phyloP scores from a whole-genome alignment of 495 filamentous ascomycete species.

The Lophiostoma macrostomum region DNA sequence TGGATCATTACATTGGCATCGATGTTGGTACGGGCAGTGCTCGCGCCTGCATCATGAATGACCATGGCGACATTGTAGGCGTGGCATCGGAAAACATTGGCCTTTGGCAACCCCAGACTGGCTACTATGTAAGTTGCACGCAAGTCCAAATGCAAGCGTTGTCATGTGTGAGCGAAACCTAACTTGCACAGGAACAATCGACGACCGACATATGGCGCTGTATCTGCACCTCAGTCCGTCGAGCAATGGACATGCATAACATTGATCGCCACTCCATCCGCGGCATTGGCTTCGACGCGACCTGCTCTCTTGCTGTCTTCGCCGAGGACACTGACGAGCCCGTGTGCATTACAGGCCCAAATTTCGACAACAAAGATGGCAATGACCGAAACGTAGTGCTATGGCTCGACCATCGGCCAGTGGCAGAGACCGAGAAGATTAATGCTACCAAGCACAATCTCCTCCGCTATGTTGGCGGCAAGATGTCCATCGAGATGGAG shows the following conservation, averaged over 20 bases:
- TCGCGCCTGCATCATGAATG: constrained; percentile 89
- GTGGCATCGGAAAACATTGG: constrained; percentile 87
- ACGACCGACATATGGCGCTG: constrained; percentile 93
- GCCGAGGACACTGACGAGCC: constrained; percentile 84
- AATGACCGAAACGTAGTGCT: constrained; percentile 87
- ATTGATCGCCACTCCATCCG: constrained; percentile 69
- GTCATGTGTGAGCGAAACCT: constrained; percentile 24
- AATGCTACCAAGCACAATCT: constrained; percentile 89
- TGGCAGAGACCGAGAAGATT: constrained; percentile 84
- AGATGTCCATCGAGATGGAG: constrained; percentile 99
- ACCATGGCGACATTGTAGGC: constrained; percentile 86
- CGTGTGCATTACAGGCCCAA: constrained; percentile 79
- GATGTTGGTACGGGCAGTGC: constrained; percentile 96
- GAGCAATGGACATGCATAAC: constrained; percentile 72
- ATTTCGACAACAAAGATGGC: constrained; percentile 66
- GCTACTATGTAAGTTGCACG: constrained; percentile 67
- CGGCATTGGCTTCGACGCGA: constrained; percentile 95
- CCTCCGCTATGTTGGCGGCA: constrained; percentile 92
- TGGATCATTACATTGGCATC: constrained; percentile 80
- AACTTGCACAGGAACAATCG: constrained; percentile 79
- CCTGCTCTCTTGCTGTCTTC: constrained; percentile 92
- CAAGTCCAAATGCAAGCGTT: too few species aligned
- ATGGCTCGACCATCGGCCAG: constrained; percentile 89
- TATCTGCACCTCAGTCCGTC: constrained; percentile 78
- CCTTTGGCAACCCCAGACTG: constrained; percentile 87